These are phyloP conservation scores for Castanea sativa DNA, from an alignment of 306 rosid genomes.

Conservation along the genomic window DNA sequence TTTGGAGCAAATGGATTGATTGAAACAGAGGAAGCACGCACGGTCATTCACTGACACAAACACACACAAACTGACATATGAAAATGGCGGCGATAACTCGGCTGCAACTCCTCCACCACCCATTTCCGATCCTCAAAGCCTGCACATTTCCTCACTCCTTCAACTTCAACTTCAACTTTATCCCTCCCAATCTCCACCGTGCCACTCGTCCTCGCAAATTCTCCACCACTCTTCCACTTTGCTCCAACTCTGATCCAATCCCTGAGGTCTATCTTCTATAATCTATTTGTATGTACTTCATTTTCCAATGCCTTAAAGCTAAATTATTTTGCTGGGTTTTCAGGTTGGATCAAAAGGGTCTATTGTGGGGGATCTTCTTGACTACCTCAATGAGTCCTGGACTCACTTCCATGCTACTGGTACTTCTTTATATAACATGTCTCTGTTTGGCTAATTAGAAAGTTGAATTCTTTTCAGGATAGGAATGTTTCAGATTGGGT, in stretches of 20 bases:
- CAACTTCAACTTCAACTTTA: background rate
- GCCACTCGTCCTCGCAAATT: conserved; percentile 16
- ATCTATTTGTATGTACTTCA: background rate
- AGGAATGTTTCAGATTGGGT: background rate
- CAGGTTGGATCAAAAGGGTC: conserved; percentile 39
- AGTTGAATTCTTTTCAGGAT: background rate
- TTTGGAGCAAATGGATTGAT: no score
- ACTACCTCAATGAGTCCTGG: conserved; percentile 91
- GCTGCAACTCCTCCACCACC: conserved; percentile 42
- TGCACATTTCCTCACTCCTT: conserved; percentile 22
- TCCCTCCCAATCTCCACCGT: background rate
- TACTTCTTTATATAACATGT: background rate
- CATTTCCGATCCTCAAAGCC: conserved; percentile 32
- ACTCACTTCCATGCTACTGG: conserved; percentile 98
- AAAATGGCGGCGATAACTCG: conserved; percentile 50
- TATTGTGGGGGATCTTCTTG: conserved; percentile 70
- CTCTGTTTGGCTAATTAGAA: background rate
- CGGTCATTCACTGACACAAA: background rate
- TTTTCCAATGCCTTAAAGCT: background rate
- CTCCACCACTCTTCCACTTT: conserved; percentile 38
- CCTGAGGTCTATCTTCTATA: conserved; percentile 29
- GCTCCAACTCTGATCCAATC: conserved; percentile 39
- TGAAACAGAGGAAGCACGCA: background rate
- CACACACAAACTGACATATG: background rate
- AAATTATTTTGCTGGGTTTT: background rate